Conservation (phyloP, 106 monocot genomes). For the Gastrodia elata region DNA sequence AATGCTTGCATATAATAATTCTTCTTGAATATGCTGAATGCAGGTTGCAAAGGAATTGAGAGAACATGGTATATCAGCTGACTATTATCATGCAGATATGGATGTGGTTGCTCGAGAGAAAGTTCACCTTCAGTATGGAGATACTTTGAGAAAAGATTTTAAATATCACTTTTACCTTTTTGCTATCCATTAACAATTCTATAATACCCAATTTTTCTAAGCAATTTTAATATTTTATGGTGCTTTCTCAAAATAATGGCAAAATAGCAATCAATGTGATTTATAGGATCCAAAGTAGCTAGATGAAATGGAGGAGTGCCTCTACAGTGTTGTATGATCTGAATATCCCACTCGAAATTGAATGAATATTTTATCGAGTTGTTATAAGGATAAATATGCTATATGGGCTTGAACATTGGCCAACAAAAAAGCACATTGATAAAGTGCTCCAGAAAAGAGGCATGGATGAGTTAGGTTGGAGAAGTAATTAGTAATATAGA, state of each 20-base stretch:
- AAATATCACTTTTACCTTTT: background rate
- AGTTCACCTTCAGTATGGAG: constrained; percentile 48
- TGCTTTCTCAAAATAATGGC: background rate
- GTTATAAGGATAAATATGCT: too few species aligned
- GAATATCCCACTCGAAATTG: too few species aligned
- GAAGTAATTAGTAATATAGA: too few species aligned
- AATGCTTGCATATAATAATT: background rate
- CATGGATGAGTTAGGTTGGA: too few species aligned
- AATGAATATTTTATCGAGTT: too few species aligned
- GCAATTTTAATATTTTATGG: background rate
- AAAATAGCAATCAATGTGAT: too few species aligned
- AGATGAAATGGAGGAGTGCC: too few species aligned
- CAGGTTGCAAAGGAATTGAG: constrained; percentile 88
- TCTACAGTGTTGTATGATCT: too few species aligned
- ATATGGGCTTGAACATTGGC: too few species aligned
- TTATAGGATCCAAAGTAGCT: too few species aligned
- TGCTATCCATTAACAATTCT: background rate
- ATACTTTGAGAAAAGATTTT: background rate
- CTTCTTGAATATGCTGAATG: background rate
- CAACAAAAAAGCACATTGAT: too few species aligned
- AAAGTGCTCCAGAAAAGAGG: too few species aligned
- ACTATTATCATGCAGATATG: constrained; percentile 99
- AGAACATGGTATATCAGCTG: constrained; percentile 74
- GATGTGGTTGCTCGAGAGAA: constrained; percentile 71
- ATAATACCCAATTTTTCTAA: background rate